A percentile compares a stretch with the other conserved stretches of the same genome.
Evolutionary conservation across 441 rosid species (phyloP).

Genomic region (Populus hybrid): DNA sequence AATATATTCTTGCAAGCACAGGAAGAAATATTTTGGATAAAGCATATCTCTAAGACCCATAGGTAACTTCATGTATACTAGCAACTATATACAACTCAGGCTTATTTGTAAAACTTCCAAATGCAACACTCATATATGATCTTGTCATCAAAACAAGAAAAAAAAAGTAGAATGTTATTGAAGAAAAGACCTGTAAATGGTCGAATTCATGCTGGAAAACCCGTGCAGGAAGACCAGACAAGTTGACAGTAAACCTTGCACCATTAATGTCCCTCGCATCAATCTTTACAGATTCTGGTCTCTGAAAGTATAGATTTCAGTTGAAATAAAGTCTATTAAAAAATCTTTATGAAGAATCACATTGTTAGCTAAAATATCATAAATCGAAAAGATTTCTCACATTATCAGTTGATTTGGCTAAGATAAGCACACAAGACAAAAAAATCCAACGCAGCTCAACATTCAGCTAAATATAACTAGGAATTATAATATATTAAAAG

Average conservation of each 20-base stretch:
- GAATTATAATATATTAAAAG: background rate
- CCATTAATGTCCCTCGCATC: constrained; percentile 84
- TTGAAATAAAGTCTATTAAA: background rate
- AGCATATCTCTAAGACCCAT: background rate
- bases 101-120: background rate
- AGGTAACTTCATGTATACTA: background rate
- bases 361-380: background rate
- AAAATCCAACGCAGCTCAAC: background rate
- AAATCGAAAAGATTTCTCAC: background rate
- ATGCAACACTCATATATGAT: background rate
- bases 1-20: background rate
- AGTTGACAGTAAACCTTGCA: constrained; percentile 57
- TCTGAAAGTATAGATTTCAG: constrained; percentile 40
- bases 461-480: background rate
- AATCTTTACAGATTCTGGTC: constrained; percentile 85
- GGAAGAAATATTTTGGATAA: background rate
- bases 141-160: background rate
- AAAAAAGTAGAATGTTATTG: background rate
- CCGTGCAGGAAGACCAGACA: constrained; percentile 80
- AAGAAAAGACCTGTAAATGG: constrained; percentile 69
- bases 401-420: background rate
- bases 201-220: constrained; percentile 96
- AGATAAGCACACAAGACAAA: background rate
- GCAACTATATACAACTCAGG: background rate
- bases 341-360: background rate